Base-by-base conservation (phyloP, 1,139 yeast genomes). In the Protomyces inundatus region DNA sequence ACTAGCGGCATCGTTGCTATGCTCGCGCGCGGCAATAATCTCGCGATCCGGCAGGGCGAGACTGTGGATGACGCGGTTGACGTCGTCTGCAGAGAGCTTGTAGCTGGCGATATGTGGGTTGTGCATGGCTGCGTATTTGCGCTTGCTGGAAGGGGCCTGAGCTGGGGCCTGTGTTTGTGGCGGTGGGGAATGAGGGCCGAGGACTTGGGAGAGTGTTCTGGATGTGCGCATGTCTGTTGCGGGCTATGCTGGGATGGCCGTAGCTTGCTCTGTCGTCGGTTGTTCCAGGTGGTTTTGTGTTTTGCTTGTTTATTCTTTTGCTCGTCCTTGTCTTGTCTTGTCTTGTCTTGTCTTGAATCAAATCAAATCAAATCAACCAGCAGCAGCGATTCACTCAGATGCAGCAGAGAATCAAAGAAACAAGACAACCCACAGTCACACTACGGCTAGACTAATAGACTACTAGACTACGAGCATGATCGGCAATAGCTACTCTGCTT, bases 1-100 rank as follows among this genome's bases (percentile, higher is more conserved):
- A 32, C 69, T 60, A 10, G 66, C 66, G 68, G 83, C 82, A 58
- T 86, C 90, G 74, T 93, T 93, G 12, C 85, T 77, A 69, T 78
- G 81, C 34, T 75, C 79, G 34, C 74, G 74, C 14, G 85, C 80
- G 6, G 83, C 86, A 54, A 72, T 76, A 23, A 76, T 71, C 30
- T 67, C 63, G 16, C 69, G 70, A 36, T 63, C 55, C 10, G 73
- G 73, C 67, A 71, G 66, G 2, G 67, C 52, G 46, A 69, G 66
- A 30, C 63, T 67, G 45, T 69, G 65, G 12, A 69, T 67, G 33
- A 75, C 73, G 0, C 80, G 76, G 16, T 74, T 76, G 36, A 76
- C 57, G 33, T 36, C 52, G 51, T 54, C 64, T 54, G 58, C 9
- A 30, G 35, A 23, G 54, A 42, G 48, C 48, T 42, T 42, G 48